Base-by-base conservation (phyloP, 768 basidiomycete genomes). In the Hemileccinum rubropunctum region DNA sequence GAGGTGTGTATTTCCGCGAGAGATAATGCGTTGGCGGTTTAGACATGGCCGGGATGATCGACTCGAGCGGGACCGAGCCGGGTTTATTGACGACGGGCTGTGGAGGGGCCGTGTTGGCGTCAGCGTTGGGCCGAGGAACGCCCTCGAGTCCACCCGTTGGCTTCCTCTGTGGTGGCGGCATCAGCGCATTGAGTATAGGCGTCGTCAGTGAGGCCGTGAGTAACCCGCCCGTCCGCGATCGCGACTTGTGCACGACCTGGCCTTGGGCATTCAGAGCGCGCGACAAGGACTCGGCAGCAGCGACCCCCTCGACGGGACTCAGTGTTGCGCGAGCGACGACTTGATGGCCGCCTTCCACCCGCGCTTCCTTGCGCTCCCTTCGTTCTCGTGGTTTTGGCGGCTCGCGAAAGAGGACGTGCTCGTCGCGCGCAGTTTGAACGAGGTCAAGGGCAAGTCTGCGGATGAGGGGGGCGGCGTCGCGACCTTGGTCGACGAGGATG, bases 11-110 rank as follows among this genome's bases (percentile, higher is more conserved):
- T 10, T 77, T 79, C 35, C 84, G 77, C 1, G 88, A 84, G 18
- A 91, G 81, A 58, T 90, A 89, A 32, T 92, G 86, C 0, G 90
- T 92, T 0, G 91, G 90, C 0, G 90, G 91, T 61, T 89, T 90
- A 15, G 87, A 76, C 10, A 72, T 82, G 1, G 79, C 84, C 0
- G 91, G 89, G 37, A 93, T 88, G 53, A 94, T 93, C 11, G 84
- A 86, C 60, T 91, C 88, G 10, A 91, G 72, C 5, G 88, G 85
- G 9, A 89, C 88, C 4, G 67, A 76, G 32, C 62, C 68, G 8
- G 60, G 73, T 55, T 67, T 71, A 23, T 46, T 72, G 8, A 60
- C 51, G 11, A 56, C 52, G 6, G 64, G 55, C 26, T 69, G 58
- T 1, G 67, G 50, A 17, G 55, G 27, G 4, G 45, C 46, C 1